Percentiles rank a stretch among this genome's conserved stretches.
Evolutionary conservation across 1,284 basidiomycete species (phyloP).

Genomic region (Meira nashicola): DNA sequence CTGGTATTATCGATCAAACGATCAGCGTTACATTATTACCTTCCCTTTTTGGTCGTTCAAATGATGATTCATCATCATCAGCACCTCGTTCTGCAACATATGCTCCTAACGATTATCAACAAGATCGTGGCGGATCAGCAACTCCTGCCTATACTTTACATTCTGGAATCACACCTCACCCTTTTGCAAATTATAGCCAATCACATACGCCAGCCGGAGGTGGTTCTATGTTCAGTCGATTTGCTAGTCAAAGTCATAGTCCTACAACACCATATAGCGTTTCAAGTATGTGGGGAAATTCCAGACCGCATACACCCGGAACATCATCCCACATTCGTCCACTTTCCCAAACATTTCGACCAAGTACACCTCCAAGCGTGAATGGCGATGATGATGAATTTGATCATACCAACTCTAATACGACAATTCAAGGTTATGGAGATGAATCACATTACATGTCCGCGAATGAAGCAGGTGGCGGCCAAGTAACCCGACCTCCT

Average conservation of each 20-base stretch:
- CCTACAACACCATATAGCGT: conserved; percentile 40
- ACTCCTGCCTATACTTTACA: conserved; percentile 3
- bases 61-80: conserved; percentile 4
- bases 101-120: neutral
- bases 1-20: conserved; percentile 53
- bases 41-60: conserved; percentile 31
- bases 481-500: conserved; percentile 22
- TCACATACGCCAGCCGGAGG: conserved; percentile 1
- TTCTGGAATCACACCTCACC: conserved; percentile 5
- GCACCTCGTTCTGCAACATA: neutral
- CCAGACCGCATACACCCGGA: conserved; percentile 39
- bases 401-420: neutral
- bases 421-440: conserved; percentile 1
- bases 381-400: conserved; percentile 35
- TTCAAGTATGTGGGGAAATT: conserved; percentile 34
- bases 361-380: conserved; percentile 33
- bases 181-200: neutral
- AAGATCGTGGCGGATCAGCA: conserved; percentile 1
- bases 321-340: conserved; percentile 23
- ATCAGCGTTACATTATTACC: conserved; percentile 49
- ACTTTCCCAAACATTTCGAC: conserved; percentile 18
- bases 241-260: conserved; percentile 26
- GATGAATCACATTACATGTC: conserved; percentile 22
- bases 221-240: conserved; percentile 11
- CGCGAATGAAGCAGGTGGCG: conserved; percentile 25